A percentile compares a stretch with the other conserved stretches of the same genome.
Conservation (phyloP, 306 rosid genomes). For the Senna tora region DNA sequence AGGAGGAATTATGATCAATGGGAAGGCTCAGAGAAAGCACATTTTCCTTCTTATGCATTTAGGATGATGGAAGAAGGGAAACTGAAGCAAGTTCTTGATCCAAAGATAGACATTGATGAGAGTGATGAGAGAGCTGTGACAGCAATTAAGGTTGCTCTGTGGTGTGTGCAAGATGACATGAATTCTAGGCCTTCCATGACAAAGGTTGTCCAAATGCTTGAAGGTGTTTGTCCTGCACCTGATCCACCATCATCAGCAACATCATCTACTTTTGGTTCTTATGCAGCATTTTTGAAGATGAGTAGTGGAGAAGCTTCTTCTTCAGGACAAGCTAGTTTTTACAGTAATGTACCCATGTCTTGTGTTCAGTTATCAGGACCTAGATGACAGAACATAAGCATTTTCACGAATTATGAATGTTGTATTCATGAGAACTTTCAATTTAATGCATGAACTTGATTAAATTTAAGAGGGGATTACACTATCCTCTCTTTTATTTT, state of each 20-base stretch:
- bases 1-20: slow-evolving; percentile 80
- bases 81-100: slow-evolving; percentile 51
- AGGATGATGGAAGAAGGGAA: slow-evolving; percentile 71
- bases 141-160: slow-evolving; percentile 70
- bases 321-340: slow-evolving; percentile 68
- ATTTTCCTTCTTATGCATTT: slow-evolving; percentile 83
- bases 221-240: slow-evolving; percentile 63
- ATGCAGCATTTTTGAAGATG: slow-evolving; percentile 55
- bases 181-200: slow-evolving; percentile 76
- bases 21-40: slow-evolving; percentile 70
- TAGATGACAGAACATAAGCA: slow-evolving; percentile 50
- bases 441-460: no score
- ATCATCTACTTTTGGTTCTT: slow-evolving; percentile 54
- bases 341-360: slow-evolving; percentile 64
- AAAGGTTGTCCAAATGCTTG: slow-evolving; percentile 89
- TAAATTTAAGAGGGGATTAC: no score
- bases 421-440: no score
- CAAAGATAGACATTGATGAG: slow-evolving; percentile 57
- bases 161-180: slow-evolving; percentile 92
- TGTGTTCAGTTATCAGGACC: slow-evolving; percentile 88
- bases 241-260: slow-evolving; percentile 68
- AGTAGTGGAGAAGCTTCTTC: slow-evolving; percentile 68
- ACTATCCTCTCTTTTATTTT: no score
- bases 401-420: background rate
- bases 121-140: slow-evolving; percentile 49